These are phyloP conservation scores for Kitagawia praeruptora DNA, from an alignment of 129 eudicot species.

Conservation along the genomic window DNA sequence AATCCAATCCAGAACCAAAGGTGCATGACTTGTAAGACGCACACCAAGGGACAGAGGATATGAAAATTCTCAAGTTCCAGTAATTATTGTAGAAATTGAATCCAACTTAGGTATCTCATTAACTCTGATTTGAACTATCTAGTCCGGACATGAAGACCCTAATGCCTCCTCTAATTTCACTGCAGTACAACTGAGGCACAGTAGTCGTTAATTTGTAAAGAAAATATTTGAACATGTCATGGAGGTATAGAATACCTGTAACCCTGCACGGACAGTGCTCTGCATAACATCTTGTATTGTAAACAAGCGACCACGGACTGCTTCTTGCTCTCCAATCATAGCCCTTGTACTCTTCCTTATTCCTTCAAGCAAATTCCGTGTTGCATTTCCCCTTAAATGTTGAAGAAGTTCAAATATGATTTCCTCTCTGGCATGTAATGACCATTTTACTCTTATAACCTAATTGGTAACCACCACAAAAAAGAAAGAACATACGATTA, in stretches of 20 bases:
- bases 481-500: too few species aligned
- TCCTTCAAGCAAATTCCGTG: conserved; percentile 57
- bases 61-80: not conserved
- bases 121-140: not conserved
- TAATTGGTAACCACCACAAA: not conserved
- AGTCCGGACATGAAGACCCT: not conserved
- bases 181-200: not conserved
- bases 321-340: conserved; percentile 98
- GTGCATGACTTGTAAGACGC: not conserved
- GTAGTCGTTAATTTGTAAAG: not conserved
- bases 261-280: conserved; percentile 86
- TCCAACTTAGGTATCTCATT: not conserved
- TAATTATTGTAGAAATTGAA: not conserved
- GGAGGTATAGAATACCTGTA: conserved; percentile 42
- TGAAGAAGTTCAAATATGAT: conserved; percentile 90
- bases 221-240: not conserved
- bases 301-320: conserved; percentile 89
- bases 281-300: conserved; percentile 99
- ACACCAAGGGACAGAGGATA: not conserved
- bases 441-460: conserved; percentile 98
- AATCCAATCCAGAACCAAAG: not conserved
- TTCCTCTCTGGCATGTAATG: conserved; percentile 95
- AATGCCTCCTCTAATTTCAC: not conserved
- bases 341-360: conserved; percentile 72
- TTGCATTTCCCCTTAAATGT: conserved; percentile 64